Conservation (phyloP, 768 basidiomycete genomes). For the Boletales sp. region DNA sequence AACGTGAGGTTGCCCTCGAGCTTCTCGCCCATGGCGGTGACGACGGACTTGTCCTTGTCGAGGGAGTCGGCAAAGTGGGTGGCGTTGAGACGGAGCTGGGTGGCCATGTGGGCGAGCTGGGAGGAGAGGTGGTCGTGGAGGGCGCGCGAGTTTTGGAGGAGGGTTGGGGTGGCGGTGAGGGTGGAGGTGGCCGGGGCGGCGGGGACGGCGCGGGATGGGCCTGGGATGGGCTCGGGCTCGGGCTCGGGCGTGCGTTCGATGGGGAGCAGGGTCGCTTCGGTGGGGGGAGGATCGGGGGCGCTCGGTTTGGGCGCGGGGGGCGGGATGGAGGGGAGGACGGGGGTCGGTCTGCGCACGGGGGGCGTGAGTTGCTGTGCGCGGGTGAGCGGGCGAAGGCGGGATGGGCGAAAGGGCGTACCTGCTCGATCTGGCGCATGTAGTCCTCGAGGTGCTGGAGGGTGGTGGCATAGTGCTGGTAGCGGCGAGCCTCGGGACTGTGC, state of each 20-base stretch:
- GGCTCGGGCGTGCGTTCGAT: slow-evolving; percentile 23
- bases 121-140: slow-evolving; percentile 72
- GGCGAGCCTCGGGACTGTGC: slow-evolving; percentile 39
- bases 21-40: slow-evolving; percentile 66
- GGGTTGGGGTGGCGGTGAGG: slow-evolving; percentile 34
- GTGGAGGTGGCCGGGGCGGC: slow-evolving; percentile 33
- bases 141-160: slow-evolving; percentile 53
- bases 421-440: slow-evolving; percentile 48
- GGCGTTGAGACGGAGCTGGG: slow-evolving; percentile 82
- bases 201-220: slow-evolving; percentile 26
- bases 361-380: slow-evolving; percentile 40
- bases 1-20: slow-evolving; percentile 68
- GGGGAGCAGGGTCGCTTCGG: slow-evolving; percentile 22
- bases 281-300: slow-evolving; percentile 1
- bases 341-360: slow-evolving; percentile 36
- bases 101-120: slow-evolving; percentile 81
- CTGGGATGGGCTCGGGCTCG: background rate
- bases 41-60: slow-evolving; percentile 67
- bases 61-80: slow-evolving; percentile 72
- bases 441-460: slow-evolving; percentile 56
- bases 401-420: slow-evolving; percentile 34
- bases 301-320: slow-evolving; percentile 28
- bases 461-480: slow-evolving; percentile 43
- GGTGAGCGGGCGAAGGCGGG: background rate
- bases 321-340: slow-evolving; percentile 55